Evolutionary conservation across 2,329 filamentous ascomycete species (phyloP).

Genomic region (Ramularia collo-cygni): DNA sequence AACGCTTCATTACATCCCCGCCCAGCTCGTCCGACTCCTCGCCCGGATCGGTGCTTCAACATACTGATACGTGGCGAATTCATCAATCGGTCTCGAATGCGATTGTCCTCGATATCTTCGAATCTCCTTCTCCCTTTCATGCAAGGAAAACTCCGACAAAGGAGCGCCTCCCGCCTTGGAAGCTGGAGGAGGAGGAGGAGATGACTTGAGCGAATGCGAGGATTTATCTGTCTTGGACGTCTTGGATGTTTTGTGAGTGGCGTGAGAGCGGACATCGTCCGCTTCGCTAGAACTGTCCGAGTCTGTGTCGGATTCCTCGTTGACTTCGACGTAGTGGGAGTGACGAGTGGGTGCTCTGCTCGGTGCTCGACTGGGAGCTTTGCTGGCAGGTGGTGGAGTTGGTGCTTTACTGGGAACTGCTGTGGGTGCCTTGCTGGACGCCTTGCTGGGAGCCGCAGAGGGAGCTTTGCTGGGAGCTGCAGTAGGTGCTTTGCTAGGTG

Average conservation of each 20-base stretch:
- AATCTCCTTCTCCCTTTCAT: conserved; percentile 40
- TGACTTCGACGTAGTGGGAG: conserved; percentile 42
- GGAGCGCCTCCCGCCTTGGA: conserved; percentile 15
- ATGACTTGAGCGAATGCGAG: conserved; percentile 19
- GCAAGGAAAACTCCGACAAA: conserved; percentile 34
- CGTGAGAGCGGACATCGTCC: conserved; percentile 18
- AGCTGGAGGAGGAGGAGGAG: conserved; percentile 12
- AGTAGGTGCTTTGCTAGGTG: conserved; percentile 12
- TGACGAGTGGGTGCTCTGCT: conserved; percentile 12
- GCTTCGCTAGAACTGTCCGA: conserved; percentile 28
- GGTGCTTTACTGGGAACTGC: conserved; percentile 5
- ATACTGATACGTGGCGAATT: conserved; percentile 43
- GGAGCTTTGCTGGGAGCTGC: conserved; percentile 12
- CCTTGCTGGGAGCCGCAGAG: conserved; percentile 23
- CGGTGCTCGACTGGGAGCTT: conserved; percentile 6
- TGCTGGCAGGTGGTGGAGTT: conserved; percentile 1
- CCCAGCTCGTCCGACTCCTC: conserved; percentile 22
- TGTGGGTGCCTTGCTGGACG: conserved; percentile 3
- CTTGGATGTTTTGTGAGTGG: conserved; percentile 3
- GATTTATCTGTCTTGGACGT: conserved; percentile 16
- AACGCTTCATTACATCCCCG: conserved; percentile 15
- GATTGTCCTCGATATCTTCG: conserved; percentile 35
- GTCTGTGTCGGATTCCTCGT: conserved; percentile 21
- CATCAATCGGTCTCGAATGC: conserved; percentile 22
- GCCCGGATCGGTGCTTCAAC: conserved; percentile 33